Conservation (phyloP, 495 filamentous ascomycete genomes). For the Xylaria nigripes region DNA sequence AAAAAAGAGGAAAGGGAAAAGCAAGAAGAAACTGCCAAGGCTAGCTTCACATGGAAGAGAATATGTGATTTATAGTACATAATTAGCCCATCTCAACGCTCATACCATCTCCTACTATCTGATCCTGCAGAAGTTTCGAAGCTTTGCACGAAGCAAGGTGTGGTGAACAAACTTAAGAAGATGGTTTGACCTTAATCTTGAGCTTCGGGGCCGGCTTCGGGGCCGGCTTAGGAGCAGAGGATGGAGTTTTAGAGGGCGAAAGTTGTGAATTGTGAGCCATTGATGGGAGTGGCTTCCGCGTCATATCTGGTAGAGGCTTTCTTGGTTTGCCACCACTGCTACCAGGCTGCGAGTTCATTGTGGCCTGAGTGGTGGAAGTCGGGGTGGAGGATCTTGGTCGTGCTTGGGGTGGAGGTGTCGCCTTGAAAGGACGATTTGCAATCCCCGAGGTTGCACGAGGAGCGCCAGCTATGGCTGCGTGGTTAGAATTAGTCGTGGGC, state of each 20-base stretch:
- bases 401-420: slow-evolving; percentile 7
- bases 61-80: slow-evolving; percentile 1
- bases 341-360: neutral
- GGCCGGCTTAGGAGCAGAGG: slow-evolving; percentile 11
- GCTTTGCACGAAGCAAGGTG: neutral
- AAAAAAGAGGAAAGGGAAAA: neutral
- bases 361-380: slow-evolving; percentile 1
- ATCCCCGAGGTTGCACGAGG: neutral
- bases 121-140: neutral
- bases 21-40: neutral
- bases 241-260: slow-evolving; percentile 6
- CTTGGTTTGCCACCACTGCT: slow-evolving; percentile 17
- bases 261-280: slow-evolving; percentile 17
- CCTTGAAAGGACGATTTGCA: neutral
- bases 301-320: slow-evolving; percentile 26
- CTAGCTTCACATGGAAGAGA: neutral
- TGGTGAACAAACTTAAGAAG: neutral
- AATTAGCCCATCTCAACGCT: neutral
- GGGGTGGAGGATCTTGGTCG: slow-evolving; percentile 12
- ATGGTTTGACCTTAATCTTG: slow-evolving; percentile 33
- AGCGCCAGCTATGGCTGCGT: neutral
- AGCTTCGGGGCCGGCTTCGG: slow-evolving; percentile 26
- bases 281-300: slow-evolving; percentile 34
- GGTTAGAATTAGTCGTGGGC: neutral
- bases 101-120: neutral